Percentiles rank a stretch among this genome's conserved stretches.
Evolutionary conservation across 176 grass and related monocot species (phyloP).

Genomic region (Thalia dealbata): DNA sequence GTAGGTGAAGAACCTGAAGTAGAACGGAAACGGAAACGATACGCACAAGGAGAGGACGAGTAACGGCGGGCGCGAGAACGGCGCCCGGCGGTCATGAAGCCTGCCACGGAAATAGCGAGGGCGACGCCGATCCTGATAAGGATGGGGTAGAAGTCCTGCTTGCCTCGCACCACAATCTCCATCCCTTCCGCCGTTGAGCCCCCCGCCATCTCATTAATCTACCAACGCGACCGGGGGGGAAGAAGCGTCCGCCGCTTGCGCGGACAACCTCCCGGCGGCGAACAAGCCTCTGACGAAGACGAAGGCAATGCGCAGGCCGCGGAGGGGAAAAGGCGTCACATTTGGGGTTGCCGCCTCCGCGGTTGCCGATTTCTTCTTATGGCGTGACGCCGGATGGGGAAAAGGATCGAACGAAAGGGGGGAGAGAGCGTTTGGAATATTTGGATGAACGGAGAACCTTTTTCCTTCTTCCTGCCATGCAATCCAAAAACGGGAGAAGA

Average conservation of each 20-base stretch:
- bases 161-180: background rate
- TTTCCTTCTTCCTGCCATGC: no score
- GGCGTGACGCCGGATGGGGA: no score
- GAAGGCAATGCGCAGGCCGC: background rate
- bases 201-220: background rate
- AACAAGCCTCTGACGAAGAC: background rate
- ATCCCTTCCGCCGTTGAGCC: background rate
- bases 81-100: constrained; percentile 30
- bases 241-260: background rate
- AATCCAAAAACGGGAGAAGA: no score
- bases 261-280: background rate
- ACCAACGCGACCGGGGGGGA: background rate
- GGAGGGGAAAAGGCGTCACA: background rate
- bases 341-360: background rate
- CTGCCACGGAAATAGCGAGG: constrained; percentile 51
- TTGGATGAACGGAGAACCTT: no score
- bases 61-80: background rate
- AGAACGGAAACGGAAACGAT: background rate
- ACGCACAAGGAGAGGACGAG: background rate
- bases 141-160: constrained; percentile 33
- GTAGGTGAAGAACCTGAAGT: background rate
- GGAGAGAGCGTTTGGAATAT: no score
- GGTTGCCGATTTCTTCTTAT: background rate
- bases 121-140: constrained; percentile 48
- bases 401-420: no score